Conservation (phyloP, 176 grass and related monocot genomes). For the Rhynchospora breviuscula region DNA sequence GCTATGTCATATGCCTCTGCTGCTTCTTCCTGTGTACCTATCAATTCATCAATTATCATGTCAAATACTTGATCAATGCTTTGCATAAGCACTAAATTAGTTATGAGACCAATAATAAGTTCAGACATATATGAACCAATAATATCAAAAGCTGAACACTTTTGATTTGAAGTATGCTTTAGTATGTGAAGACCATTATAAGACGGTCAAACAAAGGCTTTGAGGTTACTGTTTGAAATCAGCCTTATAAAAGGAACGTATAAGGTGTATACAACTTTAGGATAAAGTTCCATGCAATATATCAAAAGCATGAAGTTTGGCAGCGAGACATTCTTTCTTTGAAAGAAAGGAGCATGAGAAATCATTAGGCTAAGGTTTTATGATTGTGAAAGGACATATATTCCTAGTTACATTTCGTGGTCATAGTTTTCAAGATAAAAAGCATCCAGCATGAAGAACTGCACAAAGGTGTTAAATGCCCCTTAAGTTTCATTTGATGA, state of each 20-base stretch:
- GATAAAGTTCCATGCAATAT: conserved; percentile 29
- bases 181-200: conserved; percentile 15
- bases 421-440: conserved; percentile 26
- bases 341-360: conserved; percentile 22
- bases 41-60: not conserved
- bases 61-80: not conserved
- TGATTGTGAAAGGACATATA: conserved; percentile 64
- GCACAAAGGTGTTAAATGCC: not conserved
- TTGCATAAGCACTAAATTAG: not conserved
- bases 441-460: conserved; percentile 23
- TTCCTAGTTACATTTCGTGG: conserved; percentile 24
- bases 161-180: conserved; percentile 21
- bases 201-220: conserved; percentile 38
- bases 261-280: conserved; percentile 28
- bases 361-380: conserved; percentile 56
- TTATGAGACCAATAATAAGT: not conserved
- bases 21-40: conserved; percentile 90
- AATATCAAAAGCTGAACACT: conserved; percentile 36
- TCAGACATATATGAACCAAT: not conserved
- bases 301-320: conserved; percentile 48
- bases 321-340: conserved; percentile 59
- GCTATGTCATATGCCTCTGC: conserved; percentile 98
- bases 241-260: conserved; percentile 66
- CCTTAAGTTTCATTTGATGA: not conserved
- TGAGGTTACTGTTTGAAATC: conserved; percentile 34